Conservation (phyloP, 768 basidiomycete species). For the Leccinellum albellum region DNA sequence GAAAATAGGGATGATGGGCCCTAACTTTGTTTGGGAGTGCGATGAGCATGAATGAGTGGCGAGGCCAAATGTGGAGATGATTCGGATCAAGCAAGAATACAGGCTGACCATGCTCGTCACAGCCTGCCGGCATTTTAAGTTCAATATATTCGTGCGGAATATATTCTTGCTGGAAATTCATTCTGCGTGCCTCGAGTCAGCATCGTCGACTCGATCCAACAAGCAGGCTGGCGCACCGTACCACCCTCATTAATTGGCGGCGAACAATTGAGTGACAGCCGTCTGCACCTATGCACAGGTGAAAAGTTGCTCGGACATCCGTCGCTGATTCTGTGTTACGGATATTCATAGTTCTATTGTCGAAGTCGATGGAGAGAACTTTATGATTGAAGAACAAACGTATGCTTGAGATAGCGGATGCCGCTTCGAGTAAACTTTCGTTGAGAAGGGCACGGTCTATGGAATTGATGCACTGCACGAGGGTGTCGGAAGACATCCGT, state of each 20-base stretch:
- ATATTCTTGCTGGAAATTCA: conserved; percentile 94
- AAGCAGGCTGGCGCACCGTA: conserved; percentile 55
- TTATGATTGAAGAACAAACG: conserved; percentile 78
- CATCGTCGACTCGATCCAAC: conserved; percentile 4
- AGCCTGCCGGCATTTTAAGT: conserved; percentile 87
- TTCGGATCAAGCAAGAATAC: conserved; percentile 86
- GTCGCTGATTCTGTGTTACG: conserved; percentile 42
- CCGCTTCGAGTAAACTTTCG: conserved; percentile 76
- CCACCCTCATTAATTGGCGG: conserved; percentile 91
- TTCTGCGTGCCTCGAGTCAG: conserved; percentile 48
- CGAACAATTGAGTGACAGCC: conserved; percentile 91
- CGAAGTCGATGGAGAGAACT: conserved; percentile 73
- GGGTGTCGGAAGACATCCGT: conserved; percentile 22
- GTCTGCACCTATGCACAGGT: conserved; percentile 88
- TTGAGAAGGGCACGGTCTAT: conserved; percentile 88
- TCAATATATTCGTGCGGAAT: conserved; percentile 96
- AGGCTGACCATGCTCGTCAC: conserved; percentile 54
- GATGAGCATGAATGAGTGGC: conserved; percentile 99
- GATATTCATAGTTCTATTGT: conserved; percentile 52
- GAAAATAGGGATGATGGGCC: conserved; percentile 23
- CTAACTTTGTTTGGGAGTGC: conserved; percentile 94
- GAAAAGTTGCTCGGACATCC: conserved; percentile 53
- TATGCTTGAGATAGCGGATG: conserved; percentile 58
- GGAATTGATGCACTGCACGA: conserved; percentile 82
- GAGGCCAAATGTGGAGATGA: conserved; percentile 99